Percentiles rank a stretch among this genome's conserved stretches.
phyloP scores from a whole-genome alignment of 2,329 filamentous ascomycete species.

The Pestalotiopsis sp. region DNA sequence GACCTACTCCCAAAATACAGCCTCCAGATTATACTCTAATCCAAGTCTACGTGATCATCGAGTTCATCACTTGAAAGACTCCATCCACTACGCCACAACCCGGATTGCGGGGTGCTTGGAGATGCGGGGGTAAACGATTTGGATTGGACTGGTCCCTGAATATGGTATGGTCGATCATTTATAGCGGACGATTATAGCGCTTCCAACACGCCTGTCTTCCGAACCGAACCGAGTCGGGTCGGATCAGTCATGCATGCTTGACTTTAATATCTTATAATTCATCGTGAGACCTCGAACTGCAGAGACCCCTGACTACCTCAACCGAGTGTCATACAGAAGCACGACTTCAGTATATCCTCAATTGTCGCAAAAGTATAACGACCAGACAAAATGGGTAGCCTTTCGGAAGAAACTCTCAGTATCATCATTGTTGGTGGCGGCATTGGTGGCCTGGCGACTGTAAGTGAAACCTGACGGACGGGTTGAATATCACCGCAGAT shows the following conservation, averaged over 20 bases:
- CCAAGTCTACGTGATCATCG: too few species aligned
- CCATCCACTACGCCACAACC: neutral
- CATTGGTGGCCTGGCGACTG: slow-evolving; percentile 31
- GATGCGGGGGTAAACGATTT: neutral
- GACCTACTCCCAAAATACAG: too few species aligned
- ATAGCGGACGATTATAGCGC: neutral
- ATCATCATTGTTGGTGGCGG: slow-evolving; percentile 27
- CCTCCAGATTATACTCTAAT: too few species aligned
- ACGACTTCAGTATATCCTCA: neutral
- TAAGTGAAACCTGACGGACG: slow-evolving; percentile 10
- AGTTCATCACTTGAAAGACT: neutral
- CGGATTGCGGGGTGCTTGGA: neutral
- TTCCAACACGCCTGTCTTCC: neutral
- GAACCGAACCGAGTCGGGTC: neutral
- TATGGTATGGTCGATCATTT: neutral
- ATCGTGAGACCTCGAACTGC: neutral
- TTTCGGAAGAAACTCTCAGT: neutral
- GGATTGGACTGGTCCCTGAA: neutral
- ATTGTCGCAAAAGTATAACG: neutral
- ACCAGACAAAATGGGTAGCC: neutral
- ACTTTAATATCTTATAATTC: neutral
- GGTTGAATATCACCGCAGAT: neutral
- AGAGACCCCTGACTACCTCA: neutral
- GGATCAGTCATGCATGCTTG: neutral
- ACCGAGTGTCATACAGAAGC: neutral